Evolutionary conservation across 2,329 filamentous ascomycete genomes (phyloP).

Genomic region (Monosporascus sp.): DNA sequence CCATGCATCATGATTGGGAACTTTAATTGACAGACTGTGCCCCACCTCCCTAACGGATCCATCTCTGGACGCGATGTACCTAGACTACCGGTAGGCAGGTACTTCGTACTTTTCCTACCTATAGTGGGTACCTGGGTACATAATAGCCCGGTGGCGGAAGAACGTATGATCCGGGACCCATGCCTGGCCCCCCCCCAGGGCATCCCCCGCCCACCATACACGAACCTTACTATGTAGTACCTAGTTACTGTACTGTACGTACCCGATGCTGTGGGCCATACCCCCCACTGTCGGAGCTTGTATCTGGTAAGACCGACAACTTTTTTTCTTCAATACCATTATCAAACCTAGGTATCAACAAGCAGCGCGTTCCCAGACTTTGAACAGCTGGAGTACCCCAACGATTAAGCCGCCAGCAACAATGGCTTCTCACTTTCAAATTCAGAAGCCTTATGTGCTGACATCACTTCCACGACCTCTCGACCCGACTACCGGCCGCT

Average conservation of each 20-base stretch:
- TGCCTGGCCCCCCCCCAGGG: too few relatives aligned
- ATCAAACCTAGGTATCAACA: neutral
- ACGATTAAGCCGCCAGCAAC: constrained; percentile 2
- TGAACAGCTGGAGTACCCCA: neutral
- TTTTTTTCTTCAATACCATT: neutral
- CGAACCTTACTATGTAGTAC: too few relatives aligned
- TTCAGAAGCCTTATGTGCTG: constrained; percentile 61
- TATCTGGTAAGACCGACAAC: neutral
- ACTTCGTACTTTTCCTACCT: neutral
- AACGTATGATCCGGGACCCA: too few relatives aligned
- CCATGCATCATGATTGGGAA: neutral
- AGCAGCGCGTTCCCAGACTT: neutral
- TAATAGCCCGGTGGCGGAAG: too few relatives aligned
- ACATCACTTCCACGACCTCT: constrained; percentile 55
- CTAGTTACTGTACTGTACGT: neutral
- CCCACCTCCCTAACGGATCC: neutral
- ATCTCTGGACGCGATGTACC: neutral
- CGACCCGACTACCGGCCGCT: constrained; percentile 42
- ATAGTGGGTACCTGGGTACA: too few relatives aligned
- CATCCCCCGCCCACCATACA: too few relatives aligned
- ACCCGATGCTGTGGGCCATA: neutral
- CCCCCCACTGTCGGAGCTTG: constrained; percentile 1
- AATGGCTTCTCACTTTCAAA: constrained; percentile 57
- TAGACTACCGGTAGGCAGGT: too few relatives aligned
- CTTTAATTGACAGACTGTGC: neutral